Evolutionary conservation across 164 flowering plant genomes (phyloP), one percentile per base, ranked within the genome.

Genomic region (Dillenia suffruticosa): DNA sequence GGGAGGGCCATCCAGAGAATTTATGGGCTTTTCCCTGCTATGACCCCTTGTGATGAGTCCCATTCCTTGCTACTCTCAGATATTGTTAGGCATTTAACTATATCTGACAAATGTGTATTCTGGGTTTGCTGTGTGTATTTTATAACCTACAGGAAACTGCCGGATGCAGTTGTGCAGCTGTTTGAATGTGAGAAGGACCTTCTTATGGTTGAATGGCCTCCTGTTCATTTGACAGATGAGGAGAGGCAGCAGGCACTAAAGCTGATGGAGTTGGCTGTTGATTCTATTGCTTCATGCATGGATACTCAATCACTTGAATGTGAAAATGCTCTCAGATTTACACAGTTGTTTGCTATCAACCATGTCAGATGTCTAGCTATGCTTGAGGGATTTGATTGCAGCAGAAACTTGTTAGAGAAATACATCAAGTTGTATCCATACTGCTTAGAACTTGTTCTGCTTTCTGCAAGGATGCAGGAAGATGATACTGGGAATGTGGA

Each of bases 81-180:
- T 71, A 64, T 89, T 52, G 76, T 82, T 49, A 8, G 76, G 52
- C 84, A 77, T 70, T 72, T 91, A 67, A 81, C 83, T 44, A 13
- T 86, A 63, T 73, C 82, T 63, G 96, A 92, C 66, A 86, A 78
- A 78, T 83, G 83, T 72, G 71, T 84, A 57, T 81, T 92, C 72
- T 88, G 96, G 95, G 73, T 88, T 72, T 89, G 81, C 75, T 84
- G 85, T 78, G 77, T 84, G 26, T 92, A 88, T 80, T 72, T 92
- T 44, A 74, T 81, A 58, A 68, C 86, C 32, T 90, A 90, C 82
- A 77, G 78, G 75, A 88, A 81, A 76, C 77, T 90, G 51, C 98
- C 98, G n/a, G 84, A 79, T 68, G 71, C 72, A 56, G 59, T 88
- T 6, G 79, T 84, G n/a, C 72, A 69, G 49, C 72, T 52, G 62